Percentiles rank a stretch among this genome's conserved stretches.
Evolutionary conservation across 2,329 filamentous ascomycete species (phyloP).

Genomic region (Emericellopsis cladophorae): DNA sequence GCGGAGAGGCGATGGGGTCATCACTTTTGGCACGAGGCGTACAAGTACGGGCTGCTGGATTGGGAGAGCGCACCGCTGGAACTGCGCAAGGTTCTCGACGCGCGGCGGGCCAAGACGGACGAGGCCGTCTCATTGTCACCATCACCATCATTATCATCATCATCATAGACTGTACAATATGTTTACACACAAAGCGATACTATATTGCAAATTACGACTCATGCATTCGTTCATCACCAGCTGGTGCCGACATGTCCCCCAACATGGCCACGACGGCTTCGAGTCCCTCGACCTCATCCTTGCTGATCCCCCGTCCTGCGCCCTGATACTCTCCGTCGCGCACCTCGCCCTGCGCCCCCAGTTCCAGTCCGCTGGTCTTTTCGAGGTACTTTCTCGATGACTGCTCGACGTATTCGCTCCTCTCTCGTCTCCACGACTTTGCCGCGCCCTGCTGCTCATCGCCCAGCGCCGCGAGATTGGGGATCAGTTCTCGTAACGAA

Average conservation of each 20-base stretch:
- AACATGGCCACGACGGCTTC: conserved; percentile 37
- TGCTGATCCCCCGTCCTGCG: conserved; percentile 32
- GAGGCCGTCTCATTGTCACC: not conserved
- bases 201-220: not conserved
- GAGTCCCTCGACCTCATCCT: conserved; percentile 43
- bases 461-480: conserved; percentile 34
- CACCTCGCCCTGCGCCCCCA: conserved; percentile 47
- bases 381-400: conserved; percentile 70
- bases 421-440: conserved; percentile 51
- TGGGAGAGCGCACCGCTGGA: conserved; percentile 8
- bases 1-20: conserved; percentile 18
- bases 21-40: conserved; percentile 37
- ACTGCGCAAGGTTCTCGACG: conserved; percentile 1
- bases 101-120: too few relatives aligned
- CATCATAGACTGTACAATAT: not conserved
- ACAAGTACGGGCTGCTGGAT: conserved; percentile 23
- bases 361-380: conserved; percentile 51
- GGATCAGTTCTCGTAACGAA: conserved; percentile 50
- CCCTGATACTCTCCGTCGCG: conserved; percentile 54
- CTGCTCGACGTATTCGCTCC: conserved; percentile 72
- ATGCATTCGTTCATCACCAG: not conserved
- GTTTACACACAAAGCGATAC: not conserved
- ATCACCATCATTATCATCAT: not conserved
- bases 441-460: conserved; percentile 18
- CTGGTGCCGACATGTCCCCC: conserved; percentile 13